Conservation (phyloP, 257 asterid genomes). For the Thymus mandschuricus region DNA sequence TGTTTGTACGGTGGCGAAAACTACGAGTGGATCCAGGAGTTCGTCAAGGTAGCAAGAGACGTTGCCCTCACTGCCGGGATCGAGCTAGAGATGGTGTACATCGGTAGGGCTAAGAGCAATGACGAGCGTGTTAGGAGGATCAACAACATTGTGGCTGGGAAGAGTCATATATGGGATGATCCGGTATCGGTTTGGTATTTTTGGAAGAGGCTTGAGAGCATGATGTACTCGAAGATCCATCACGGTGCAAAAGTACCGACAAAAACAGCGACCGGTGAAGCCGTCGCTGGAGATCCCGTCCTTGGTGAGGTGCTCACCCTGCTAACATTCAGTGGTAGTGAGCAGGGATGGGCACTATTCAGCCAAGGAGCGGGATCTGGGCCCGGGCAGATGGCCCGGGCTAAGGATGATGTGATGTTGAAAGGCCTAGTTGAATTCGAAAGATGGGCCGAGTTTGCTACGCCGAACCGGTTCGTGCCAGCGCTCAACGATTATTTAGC, state of each 20-base stretch:
- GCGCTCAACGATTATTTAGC: conserved; percentile 52
- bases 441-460: conserved; percentile 55
- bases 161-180: conserved; percentile 56
- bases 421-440: conserved; percentile 43
- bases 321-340: conserved; percentile 56
- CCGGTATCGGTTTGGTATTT: conserved; percentile 61
- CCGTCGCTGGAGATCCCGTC: conserved; percentile 45
- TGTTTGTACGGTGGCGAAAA: conserved; percentile 85
- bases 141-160: conserved; percentile 35
- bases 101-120: conserved; percentile 51
- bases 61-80: conserved; percentile 45
- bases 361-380: conserved; percentile 53
- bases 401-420: conserved; percentile 51
- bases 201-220: conserved; percentile 83
- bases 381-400: conserved; percentile 54
- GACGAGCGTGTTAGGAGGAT: conserved; percentile 41
- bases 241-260: conserved; percentile 46
- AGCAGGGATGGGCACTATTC: conserved; percentile 79
- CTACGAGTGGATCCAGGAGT: conserved; percentile 60
- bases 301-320: conserved; percentile 62
- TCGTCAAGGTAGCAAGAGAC: conserved; percentile 38
- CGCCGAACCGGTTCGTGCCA: conserved; percentile 51
- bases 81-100: conserved; percentile 64
- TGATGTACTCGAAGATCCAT: conserved; percentile 70
- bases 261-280: conserved; percentile 32